These are phyloP conservation scores for Wallacemonas collosoma DNA, from an alignment of 208 protist species.

Conservation along the genomic window DNA sequence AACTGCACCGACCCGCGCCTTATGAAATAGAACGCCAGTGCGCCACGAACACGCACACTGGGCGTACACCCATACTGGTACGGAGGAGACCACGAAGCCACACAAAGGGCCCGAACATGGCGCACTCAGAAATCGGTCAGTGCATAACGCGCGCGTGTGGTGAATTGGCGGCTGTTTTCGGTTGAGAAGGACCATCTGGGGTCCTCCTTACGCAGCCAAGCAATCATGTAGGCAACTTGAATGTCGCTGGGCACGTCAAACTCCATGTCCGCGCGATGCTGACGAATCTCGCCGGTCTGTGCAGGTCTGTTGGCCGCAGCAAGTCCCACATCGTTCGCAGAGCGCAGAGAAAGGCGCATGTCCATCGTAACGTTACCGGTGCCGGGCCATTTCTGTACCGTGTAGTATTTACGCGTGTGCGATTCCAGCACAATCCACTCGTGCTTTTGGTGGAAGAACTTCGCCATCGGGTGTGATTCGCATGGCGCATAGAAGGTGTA, in stretches of 20 bases:
- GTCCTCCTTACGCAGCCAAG: slow-evolving; percentile 92
- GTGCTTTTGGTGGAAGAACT: slow-evolving; percentile 84
- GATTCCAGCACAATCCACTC: slow-evolving; percentile 92
- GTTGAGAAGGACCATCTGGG: slow-evolving; percentile 91
- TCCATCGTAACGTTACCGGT: slow-evolving; percentile 88
- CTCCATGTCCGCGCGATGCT: slow-evolving; percentile 84
- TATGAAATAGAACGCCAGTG: too few relatives aligned
- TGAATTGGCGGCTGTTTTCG: slow-evolving; percentile 89
- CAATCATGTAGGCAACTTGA: slow-evolving; percentile 91
- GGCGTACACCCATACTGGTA: too few relatives aligned
- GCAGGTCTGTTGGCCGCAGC: slow-evolving; percentile 65
- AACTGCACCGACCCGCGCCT: too few relatives aligned
- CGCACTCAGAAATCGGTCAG: slow-evolving; percentile 81
- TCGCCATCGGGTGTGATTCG: slow-evolving; percentile 64
- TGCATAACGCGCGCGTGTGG: slow-evolving; percentile 76
- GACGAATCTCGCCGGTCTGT: slow-evolving; percentile 83
- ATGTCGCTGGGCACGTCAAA: slow-evolving; percentile 89
- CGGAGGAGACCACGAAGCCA: too few relatives aligned
- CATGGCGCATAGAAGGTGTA: slow-evolving; percentile 89
- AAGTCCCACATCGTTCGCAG: slow-evolving; percentile 88
- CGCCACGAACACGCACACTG: too few relatives aligned
- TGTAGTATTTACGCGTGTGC: slow-evolving; percentile 73
- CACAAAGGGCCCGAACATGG: background rate
- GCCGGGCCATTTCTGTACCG: slow-evolving; percentile 85
- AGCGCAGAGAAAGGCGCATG: slow-evolving; percentile 73